A percentile compares a stretch with the other conserved stretches of the same genome.
Evolutionary conservation across 208 protist species (phyloP).

Genomic region (Crithidia acanthocephali): DNA sequence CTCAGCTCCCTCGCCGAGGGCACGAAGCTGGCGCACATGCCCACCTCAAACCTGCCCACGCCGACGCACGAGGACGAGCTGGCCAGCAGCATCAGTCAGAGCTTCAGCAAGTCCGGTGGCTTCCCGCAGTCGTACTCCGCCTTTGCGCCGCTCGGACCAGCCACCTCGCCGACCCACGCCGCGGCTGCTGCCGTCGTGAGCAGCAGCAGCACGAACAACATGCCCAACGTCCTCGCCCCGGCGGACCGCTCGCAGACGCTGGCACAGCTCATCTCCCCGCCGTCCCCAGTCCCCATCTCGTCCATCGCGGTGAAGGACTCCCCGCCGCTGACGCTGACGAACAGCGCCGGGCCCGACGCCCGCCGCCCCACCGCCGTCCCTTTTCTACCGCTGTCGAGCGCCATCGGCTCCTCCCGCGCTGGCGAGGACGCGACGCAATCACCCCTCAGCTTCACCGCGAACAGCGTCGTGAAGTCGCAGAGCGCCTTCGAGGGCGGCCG

Average conservation of each 20-base stretch:
- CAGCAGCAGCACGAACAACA: slow-evolving; percentile 9
- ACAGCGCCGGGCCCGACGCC: not conserved
- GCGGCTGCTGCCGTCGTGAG: not conserved
- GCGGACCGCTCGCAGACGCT: slow-evolving; percentile 9
- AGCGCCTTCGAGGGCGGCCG: not conserved
- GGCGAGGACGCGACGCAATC: not conserved
- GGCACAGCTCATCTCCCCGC: slow-evolving; percentile 20
- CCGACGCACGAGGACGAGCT: slow-evolving; percentile 10
- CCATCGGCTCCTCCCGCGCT: not conserved
- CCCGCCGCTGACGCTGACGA: not conserved
- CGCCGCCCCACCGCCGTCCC: not conserved
- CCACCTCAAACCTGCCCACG: not conserved
- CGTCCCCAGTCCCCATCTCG: not conserved
- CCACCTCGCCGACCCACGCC: not conserved
- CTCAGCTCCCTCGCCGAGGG: slow-evolving; percentile 43
- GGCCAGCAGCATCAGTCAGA: slow-evolving; percentile 1
- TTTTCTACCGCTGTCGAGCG: slow-evolving; percentile 2
- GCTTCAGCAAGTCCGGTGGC: slow-evolving; percentile 1
- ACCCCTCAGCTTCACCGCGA: slow-evolving; percentile 4
- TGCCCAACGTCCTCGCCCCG: not conserved
- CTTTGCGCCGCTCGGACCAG: slow-evolving; percentile 2
- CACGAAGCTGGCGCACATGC: slow-evolving; percentile 26
- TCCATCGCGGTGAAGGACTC: not conserved
- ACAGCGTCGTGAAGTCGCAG: not conserved
- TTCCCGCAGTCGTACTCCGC: slow-evolving; percentile 1